A percentile compares a stretch with the other conserved stretches of the same genome.
phyloP scores from a whole-genome alignment of 108 stramenopile species.

The Skeletonema potamos region DNA sequence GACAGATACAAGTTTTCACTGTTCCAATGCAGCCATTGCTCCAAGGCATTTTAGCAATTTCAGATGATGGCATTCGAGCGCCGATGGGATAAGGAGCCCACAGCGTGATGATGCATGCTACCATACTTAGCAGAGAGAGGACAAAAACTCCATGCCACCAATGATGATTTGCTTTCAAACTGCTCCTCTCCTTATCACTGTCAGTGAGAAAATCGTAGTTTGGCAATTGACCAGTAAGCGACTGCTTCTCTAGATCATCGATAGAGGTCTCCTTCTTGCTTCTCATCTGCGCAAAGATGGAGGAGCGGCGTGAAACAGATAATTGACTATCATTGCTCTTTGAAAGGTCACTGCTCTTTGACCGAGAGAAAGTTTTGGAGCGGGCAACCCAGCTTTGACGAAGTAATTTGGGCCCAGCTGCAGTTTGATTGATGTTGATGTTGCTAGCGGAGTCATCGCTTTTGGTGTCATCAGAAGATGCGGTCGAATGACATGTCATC shows the following conservation, averaged over 20 bases:
- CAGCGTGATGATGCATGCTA: slow-evolving; percentile 20
- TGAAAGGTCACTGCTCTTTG: neutral
- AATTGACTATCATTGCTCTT: neutral
- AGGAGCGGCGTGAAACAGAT: neutral
- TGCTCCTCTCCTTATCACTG: neutral
- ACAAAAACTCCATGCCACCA: slow-evolving; percentile 34
- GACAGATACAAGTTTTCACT: slow-evolving; percentile 22
- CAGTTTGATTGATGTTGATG: neutral
- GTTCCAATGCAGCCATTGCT: slow-evolving; percentile 25
- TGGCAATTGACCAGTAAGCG: neutral
- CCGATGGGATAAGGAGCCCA: slow-evolving; percentile 28
- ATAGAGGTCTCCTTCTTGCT: neutral
- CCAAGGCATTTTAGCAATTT: slow-evolving; percentile 13
- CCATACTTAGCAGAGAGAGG: slow-evolving; percentile 3
- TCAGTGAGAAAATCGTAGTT: neutral
- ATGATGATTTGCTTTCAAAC: neutral
- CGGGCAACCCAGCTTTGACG: neutral
- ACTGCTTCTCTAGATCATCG: neutral
- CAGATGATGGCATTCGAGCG: slow-evolving; percentile 20
- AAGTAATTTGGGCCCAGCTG: neutral
- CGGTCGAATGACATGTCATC: neutral
- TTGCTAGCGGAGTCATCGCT: neutral
- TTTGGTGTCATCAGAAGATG: neutral
- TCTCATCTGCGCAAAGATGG: neutral
- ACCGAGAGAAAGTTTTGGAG: neutral